Percentiles rank a stretch among this genome's conserved stretches.
phyloP scores from a whole-genome alignment of 2,329 filamentous ascomycete genomes.

The Teratosphaeria destructans region DNA sequence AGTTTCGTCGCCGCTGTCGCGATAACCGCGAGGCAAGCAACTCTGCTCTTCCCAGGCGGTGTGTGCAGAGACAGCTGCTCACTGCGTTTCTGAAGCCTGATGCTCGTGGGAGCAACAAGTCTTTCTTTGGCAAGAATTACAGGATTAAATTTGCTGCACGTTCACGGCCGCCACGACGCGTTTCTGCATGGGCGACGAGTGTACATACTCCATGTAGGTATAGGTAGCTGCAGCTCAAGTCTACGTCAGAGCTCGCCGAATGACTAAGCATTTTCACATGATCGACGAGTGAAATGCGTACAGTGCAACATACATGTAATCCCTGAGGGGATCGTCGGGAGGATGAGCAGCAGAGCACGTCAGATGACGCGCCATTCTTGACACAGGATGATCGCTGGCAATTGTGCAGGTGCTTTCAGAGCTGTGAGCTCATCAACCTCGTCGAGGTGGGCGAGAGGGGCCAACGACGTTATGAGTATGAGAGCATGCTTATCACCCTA shows the following conservation, averaged over 20 bases:
- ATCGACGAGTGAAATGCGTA: not conserved
- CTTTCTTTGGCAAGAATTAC: not conserved
- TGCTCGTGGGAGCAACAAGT: too few relatives aligned
- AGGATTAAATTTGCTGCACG: not conserved
- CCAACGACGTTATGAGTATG: not conserved
- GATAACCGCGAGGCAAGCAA: not conserved
- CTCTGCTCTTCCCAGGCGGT: not conserved
- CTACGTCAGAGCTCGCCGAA: not conserved
- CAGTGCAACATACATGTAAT: too few relatives aligned
- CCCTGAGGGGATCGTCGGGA: too few relatives aligned
- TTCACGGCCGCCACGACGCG: not conserved
- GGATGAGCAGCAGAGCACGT: too few relatives aligned
- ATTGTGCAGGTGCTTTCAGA: not conserved
- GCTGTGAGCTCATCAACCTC: not conserved
- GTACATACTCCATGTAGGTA: not conserved
- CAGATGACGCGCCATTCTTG: too few relatives aligned
- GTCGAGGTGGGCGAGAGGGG: too few relatives aligned
- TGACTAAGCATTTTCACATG: not conserved
- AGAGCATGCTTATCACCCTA: not conserved
- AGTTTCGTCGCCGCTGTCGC: not conserved
- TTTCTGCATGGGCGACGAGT: not conserved
- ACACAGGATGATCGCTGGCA: not conserved
- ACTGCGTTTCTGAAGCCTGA: not conserved
- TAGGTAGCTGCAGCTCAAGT: not conserved
- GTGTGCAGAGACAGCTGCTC: not conserved